Conservation (phyloP, 495 filamentous ascomycete genomes). For the Podospora anserina region DNA sequence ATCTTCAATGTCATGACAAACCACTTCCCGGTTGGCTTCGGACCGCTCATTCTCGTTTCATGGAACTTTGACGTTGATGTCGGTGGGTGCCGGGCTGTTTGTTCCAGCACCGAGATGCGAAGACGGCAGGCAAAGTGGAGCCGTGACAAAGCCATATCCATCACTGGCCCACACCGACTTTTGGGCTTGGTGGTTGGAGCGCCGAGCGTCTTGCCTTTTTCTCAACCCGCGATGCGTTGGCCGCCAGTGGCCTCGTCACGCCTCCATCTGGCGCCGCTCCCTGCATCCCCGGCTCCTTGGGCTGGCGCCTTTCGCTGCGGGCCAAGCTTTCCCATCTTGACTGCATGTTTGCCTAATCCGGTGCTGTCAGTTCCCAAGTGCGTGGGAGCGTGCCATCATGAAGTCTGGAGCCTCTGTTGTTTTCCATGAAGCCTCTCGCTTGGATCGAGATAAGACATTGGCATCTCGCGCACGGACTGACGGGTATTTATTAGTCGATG, state of each 20-base stretch:
- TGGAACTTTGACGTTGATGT: not conserved
- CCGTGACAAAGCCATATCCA: constrained; percentile 4
- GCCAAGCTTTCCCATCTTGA: constrained; percentile 9
- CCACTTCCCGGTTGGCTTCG: not conserved
- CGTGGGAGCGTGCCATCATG: not conserved
- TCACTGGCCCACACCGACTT: constrained; percentile 34
- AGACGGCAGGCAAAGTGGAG: constrained; percentile 7
- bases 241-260: constrained; percentile 26
- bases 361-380: not conserved
- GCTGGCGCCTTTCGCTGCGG: constrained; percentile 15
- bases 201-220: not conserved
- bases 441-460: not conserved
- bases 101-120: not conserved
- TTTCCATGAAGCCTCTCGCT: not conserved
- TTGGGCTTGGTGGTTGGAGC: constrained; percentile 19
- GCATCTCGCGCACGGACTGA: not conserved
- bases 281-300: constrained; percentile 24
- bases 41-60: not conserved
- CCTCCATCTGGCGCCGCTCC: constrained; percentile 20
- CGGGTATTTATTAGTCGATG: not conserved
- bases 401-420: not conserved
- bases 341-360: constrained; percentile 23
- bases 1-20: not conserved
- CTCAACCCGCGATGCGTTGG: constrained; percentile 22
- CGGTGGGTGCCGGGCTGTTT: not conserved